A percentile compares a stretch with the other conserved stretches of the same genome.
phyloP scores from a whole-genome alignment of 352 stramenopile species.

The Hyaloperonospora arabidopsidis region DNA sequence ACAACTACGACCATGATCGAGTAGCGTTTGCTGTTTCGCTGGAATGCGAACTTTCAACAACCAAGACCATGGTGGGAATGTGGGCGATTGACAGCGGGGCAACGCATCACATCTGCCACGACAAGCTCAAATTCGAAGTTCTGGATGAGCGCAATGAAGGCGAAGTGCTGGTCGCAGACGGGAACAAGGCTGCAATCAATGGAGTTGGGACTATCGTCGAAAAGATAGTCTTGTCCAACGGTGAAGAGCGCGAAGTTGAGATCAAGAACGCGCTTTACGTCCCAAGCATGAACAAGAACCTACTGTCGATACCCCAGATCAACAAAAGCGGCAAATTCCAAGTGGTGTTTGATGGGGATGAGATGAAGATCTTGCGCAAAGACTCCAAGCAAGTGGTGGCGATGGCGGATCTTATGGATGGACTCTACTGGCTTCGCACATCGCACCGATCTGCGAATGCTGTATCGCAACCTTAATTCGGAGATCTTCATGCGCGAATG shows the following conservation, averaged over 20 bases:
- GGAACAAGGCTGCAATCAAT: neutral
- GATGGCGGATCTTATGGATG: too few species aligned
- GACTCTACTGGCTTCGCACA: too few species aligned
- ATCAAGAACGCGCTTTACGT: conserved; percentile 15
- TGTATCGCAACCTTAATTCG: neutral
- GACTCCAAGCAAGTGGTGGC: too few species aligned
- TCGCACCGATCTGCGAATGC: too few species aligned
- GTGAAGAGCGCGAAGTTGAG: conserved; percentile 6
- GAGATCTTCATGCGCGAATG: neutral
- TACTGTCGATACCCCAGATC: neutral
- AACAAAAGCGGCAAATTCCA: too few species aligned
- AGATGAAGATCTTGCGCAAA: too few species aligned
- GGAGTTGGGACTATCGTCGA: conserved; percentile 8
- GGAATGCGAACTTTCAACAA: too few species aligned
- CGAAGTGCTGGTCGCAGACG: neutral
- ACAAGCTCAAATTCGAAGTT: neutral
- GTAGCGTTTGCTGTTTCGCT: too few species aligned
- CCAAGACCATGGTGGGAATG: neutral
- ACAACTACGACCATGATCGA: too few species aligned
- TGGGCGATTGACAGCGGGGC: neutral
- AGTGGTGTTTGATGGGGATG: too few species aligned
- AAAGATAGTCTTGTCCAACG: conserved; percentile 7
- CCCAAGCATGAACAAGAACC: conserved; percentile 7
- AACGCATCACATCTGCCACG: neutral
- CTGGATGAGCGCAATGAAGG: neutral